phyloP scores from a whole-genome alignment of 441 rosid species.

The Daphne laureola region DNA sequence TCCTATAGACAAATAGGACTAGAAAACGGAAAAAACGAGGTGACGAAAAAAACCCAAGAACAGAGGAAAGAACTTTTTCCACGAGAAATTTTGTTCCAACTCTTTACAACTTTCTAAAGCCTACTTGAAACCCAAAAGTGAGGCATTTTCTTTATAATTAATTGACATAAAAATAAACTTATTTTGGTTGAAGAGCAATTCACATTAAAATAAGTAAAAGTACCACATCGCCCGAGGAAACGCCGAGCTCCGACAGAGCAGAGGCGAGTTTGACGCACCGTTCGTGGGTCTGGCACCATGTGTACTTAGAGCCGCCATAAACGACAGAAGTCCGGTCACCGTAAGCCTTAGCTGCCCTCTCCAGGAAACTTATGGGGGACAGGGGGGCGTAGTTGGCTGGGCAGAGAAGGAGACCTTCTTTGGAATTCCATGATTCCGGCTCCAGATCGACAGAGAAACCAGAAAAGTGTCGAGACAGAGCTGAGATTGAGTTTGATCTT shows the following conservation, averaged over 20 bases:
- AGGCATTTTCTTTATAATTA: background rate
- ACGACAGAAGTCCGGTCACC: constrained; percentile 47
- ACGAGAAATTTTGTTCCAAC: no score
- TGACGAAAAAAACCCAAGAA: background rate
- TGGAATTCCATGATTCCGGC: constrained; percentile 35
- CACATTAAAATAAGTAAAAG: no score
- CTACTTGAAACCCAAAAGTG: background rate
- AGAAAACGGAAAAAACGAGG: background rate
- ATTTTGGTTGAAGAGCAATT: no score
- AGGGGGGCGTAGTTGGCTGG: constrained; percentile 60
- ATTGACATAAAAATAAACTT: no score
- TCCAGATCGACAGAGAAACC: constrained; percentile 10
- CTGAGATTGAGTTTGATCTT: background rate
- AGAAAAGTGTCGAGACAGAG: constrained; percentile 5
- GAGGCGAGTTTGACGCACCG: constrained; percentile 83
- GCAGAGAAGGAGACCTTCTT: constrained; percentile 48
- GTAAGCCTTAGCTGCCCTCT: constrained; percentile 62
- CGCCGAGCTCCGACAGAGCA: constrained; percentile 43
- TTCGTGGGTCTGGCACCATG: constrained; percentile 59
- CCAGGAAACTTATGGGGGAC: constrained; percentile 71
- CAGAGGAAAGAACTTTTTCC: no score
- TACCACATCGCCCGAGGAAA: constrained; percentile 60
- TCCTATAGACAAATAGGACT: background rate
- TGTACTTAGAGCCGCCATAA: constrained; percentile 47
- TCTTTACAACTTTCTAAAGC: no score